Evolutionary conservation across 805 yeast species (phyloP).

Genomic region (Wickerhamiella lipophila): DNA sequence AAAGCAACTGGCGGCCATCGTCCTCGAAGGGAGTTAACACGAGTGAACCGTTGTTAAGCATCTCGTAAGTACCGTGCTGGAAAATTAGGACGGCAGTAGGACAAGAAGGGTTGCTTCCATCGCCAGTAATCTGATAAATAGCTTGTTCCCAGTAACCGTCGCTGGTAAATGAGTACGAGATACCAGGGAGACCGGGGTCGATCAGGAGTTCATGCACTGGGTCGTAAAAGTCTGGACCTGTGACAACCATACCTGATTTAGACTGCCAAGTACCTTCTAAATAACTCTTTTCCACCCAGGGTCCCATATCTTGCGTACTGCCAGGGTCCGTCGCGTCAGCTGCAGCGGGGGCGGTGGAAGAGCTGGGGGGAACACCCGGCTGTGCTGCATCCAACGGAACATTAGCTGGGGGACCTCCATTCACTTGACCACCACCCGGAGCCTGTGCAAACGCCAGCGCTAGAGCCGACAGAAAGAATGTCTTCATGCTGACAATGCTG

Average conservation of each 20-base stretch:
- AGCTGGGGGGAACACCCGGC: too few species aligned
- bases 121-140: slow-evolving; percentile 47
- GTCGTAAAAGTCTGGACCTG: slow-evolving; percentile 89
- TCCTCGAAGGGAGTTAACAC: slow-evolving; percentile 60
- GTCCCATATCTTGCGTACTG: slow-evolving; percentile 17
- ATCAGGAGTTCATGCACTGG: slow-evolving; percentile 89
- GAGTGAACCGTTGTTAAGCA: slow-evolving; percentile 44
- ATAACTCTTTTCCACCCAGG: slow-evolving; percentile 21
- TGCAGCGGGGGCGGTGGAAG: neutral
- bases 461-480: slow-evolving; percentile 5
- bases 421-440: slow-evolving; percentile 6
- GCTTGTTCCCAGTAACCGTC: slow-evolving; percentile 93
- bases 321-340: neutral
- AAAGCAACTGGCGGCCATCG: slow-evolving; percentile 84
- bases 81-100: slow-evolving; percentile 68
- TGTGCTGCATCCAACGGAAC: too few species aligned
- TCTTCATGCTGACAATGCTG: slow-evolving; percentile 9
- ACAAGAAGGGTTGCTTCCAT: slow-evolving; percentile 50
- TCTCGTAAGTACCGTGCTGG: slow-evolving; percentile 78
- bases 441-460: slow-evolving; percentile 7
- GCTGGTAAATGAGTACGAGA: slow-evolving; percentile 79
- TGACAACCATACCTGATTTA: slow-evolving; percentile 84
- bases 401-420: neutral
- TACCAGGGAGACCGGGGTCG: slow-evolving; percentile 94
- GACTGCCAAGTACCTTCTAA: slow-evolving; percentile 91